Evolutionary conservation across 2,329 filamentous ascomycete genomes (phyloP).

Genomic region (Tothia fuscella): DNA sequence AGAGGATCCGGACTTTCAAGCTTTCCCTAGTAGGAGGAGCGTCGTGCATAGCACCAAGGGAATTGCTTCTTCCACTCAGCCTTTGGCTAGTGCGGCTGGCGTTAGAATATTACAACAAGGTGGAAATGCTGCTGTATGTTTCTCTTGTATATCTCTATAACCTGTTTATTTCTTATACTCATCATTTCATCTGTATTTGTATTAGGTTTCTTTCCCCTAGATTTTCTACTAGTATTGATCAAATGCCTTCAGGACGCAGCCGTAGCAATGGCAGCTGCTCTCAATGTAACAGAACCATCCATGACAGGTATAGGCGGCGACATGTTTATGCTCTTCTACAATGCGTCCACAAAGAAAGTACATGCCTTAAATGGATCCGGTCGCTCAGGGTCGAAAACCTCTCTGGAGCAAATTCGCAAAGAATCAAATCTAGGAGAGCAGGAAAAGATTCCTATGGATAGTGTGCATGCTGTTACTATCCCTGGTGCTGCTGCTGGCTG

Average conservation of each 20-base stretch:
- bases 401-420: slow-evolving; percentile 56
- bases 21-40: slow-evolving; percentile 70
- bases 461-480: slow-evolving; percentile 71
- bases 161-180: no score
- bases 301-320: slow-evolving; percentile 95
- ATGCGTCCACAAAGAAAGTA: slow-evolving; percentile 69
- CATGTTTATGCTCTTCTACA: slow-evolving; percentile 91
- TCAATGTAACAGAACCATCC: slow-evolving; percentile 88
- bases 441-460: slow-evolving; percentile 56
- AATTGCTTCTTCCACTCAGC: slow-evolving; percentile 83
- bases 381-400: slow-evolving; percentile 58
- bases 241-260: slow-evolving; percentile 63
- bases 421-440: slow-evolving; percentile 55
- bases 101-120: slow-evolving; percentile 74
- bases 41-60: slow-evolving; percentile 89
- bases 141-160: neutral
- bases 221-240: slow-evolving; percentile 10
- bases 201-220: neutral
- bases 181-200: no score
- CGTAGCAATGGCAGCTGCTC: slow-evolving; percentile 79
- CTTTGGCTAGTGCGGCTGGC: slow-evolving; percentile 78
- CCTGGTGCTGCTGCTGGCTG: slow-evolving; percentile 89
- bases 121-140: slow-evolving; percentile 80
- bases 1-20: slow-evolving; percentile 41
- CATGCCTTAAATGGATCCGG: slow-evolving; percentile 87